Conservation (phyloP, 257 asterid genomes). For the Lavandula angustifolia region DNA sequence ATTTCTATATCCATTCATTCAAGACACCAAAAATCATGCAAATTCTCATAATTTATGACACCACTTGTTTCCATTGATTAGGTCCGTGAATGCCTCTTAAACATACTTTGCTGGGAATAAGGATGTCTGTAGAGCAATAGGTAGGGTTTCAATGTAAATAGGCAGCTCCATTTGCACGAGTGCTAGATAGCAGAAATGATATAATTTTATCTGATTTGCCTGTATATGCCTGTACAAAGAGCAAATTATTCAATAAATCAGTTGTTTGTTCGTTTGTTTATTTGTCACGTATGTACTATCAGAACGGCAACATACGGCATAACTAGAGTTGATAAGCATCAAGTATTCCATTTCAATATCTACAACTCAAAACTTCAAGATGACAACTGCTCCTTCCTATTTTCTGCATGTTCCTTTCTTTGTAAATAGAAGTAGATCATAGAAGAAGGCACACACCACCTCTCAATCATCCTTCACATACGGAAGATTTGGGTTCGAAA, state of each 20-base stretch:
- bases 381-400: neutral
- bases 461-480: conserved; percentile 9
- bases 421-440: conserved; percentile 10
- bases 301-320: neutral
- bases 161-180: conserved; percentile 29
- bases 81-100: conserved; percentile 44
- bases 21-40: neutral
- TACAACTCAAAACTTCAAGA: neutral
- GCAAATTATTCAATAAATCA: conserved; percentile 30
- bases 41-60: conserved; percentile 4
- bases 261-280: conserved; percentile 27
- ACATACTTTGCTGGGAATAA: conserved; percentile 25
- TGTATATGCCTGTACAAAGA: conserved; percentile 34
- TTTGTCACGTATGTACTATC: neutral
- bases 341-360: neutral
- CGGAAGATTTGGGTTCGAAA: conserved; percentile 34
- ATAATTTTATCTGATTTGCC: conserved; percentile 21
- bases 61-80: conserved; percentile 27
- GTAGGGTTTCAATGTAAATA: conserved; percentile 31
- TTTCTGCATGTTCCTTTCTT: neutral
- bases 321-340: neutral
- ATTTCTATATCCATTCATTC: conserved; percentile 3
- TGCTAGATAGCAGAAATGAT: conserved; percentile 34
- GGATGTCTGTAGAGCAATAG: conserved; percentile 12
- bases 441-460: conserved; percentile 21